Evolutionary conservation across 805 yeast species (phyloP), one percentile per base, ranked within the genome.

Genomic region (Dipodascus geniculatus): DNA sequence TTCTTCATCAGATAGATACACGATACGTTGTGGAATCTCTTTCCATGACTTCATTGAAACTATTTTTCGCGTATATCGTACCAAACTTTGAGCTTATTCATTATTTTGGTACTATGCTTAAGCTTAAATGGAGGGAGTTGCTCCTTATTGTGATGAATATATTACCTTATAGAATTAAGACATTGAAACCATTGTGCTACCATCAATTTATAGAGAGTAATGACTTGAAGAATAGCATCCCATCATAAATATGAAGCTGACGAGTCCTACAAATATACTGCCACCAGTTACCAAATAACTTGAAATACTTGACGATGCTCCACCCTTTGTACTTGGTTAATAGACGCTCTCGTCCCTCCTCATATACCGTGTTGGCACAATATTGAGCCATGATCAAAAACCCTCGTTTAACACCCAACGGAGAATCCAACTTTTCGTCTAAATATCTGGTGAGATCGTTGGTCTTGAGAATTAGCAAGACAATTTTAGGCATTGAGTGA

Each of bases 381-480:
- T 93, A 91, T 31, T 80, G 79, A 1, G 96, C 93, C 84, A 93
- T 77, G 48, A 93, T 87, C 59, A 90, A 70, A 60, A 93, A 91
- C 0, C 96, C 85, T 51, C 96, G 74, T 63, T 87, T 91, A 3
- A 86, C 83, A 0, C 98, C 97, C 49, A 90, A 69, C 0, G 96
- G 95, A 56, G 82, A 81, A 49, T 85, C 78, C 54, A 91, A 74
- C 53, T 78, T 74, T 63, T 91, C 98, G 67, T 93, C 99, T 50
- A 93, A 72, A 61, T 82, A 84, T 61, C 99, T 76, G 0, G 96
- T 88, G 51, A 93, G 74, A 70, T 93, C 99, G 65, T 93, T 93
- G 0, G 99, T 95, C 65, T 93, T 93, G 63, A 93, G 72, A 49
- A 93, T 87, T 56, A 93, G 74, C 24, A 93, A 67, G 22, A 93